Evolutionary conservation across 257 asterid species (phyloP).

Genomic region (Fraxinus americana): DNA sequence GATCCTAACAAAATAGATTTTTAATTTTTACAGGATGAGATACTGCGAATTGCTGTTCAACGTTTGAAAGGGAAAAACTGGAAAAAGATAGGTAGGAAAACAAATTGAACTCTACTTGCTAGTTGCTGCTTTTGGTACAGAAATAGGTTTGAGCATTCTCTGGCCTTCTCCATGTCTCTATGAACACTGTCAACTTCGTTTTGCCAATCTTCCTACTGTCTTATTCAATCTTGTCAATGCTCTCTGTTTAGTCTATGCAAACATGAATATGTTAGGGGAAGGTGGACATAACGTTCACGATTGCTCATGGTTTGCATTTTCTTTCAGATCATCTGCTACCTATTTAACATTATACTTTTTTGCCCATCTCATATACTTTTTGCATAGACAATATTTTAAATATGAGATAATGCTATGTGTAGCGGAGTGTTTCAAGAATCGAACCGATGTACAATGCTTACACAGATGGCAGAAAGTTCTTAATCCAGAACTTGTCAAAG

Average conservation of each 20-base stretch:
- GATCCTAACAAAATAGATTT: slow-evolving; percentile 18
- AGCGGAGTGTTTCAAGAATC: slow-evolving; percentile 95
- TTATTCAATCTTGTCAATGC: slow-evolving; percentile 21
- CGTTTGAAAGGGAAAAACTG: slow-evolving; percentile 93
- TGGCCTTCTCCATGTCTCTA: neutral
- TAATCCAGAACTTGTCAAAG: slow-evolving; percentile 92
- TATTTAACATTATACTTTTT: neutral
- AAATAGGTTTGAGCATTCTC: slow-evolving; percentile 28
- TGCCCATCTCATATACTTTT: neutral
- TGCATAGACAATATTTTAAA: neutral
- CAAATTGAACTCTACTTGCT: slow-evolving; percentile 12
- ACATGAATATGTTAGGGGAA: neutral
- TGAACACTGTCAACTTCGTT: neutral
- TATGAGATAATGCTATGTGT: slow-evolving; percentile 10
- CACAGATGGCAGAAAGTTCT: slow-evolving; percentile 99
- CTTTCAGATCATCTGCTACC: neutral
- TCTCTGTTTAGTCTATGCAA: neutral
- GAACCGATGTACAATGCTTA: slow-evolving; percentile 88
- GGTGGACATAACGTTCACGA: neutral
- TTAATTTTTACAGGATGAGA: slow-evolving; percentile 53
- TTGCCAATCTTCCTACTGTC: slow-evolving; percentile 4
- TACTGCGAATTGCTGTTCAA: slow-evolving; percentile 79
- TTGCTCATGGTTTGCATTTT: neutral
- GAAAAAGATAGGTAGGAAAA: slow-evolving; percentile 78
- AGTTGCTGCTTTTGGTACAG: slow-evolving; percentile 20